Percentiles rank a stretch among this genome's conserved stretches.
Evolutionary conservation across 2,329 filamentous ascomycete species (phyloP).

Genomic region (Penicillium sp.): DNA sequence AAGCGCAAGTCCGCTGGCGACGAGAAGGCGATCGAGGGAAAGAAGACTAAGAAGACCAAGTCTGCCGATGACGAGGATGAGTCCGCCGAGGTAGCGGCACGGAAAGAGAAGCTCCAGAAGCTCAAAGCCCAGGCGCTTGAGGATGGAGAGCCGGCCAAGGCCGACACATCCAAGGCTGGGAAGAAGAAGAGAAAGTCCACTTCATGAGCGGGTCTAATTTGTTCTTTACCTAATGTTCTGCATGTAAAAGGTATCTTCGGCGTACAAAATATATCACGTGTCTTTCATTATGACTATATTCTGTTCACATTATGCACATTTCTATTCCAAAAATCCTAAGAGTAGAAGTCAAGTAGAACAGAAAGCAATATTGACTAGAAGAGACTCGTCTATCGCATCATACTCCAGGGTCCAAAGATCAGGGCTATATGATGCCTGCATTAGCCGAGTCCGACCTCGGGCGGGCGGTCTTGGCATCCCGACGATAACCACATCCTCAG

Average conservation of each 20-base stretch:
- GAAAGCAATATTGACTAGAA: background rate
- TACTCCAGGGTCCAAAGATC: slow-evolving; percentile 1
- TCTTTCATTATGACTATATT: slow-evolving; percentile 8
- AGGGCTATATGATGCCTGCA: slow-evolving; percentile 20
- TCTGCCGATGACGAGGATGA: slow-evolving; percentile 40
- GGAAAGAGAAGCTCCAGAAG: slow-evolving; percentile 50
- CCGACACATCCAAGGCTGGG: slow-evolving; percentile 18
- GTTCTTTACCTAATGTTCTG: slow-evolving; percentile 30
- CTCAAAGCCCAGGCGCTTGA: slow-evolving; percentile 50
- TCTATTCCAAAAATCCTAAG: background rate
- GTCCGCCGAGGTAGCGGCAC: slow-evolving; percentile 31
- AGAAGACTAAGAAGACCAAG: slow-evolving; percentile 44
- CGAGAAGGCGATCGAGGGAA: slow-evolving; percentile 32
- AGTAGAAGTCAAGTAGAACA: background rate
- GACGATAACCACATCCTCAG: slow-evolving; percentile 34
- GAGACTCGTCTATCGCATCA: background rate
- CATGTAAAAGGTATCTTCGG: slow-evolving; percentile 33
- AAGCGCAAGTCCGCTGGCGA: slow-evolving; percentile 45
- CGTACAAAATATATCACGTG: slow-evolving; percentile 35
- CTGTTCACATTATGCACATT: background rate
- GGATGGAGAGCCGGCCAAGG: slow-evolving; percentile 37
- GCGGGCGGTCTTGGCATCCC: slow-evolving; percentile 35
- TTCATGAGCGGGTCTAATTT: slow-evolving; percentile 30
- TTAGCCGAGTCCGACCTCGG: slow-evolving; percentile 39
- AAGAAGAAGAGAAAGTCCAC: slow-evolving; percentile 44